Conservation (phyloP, 768 basidiomycete species). For the Russula brevipes region DNA sequence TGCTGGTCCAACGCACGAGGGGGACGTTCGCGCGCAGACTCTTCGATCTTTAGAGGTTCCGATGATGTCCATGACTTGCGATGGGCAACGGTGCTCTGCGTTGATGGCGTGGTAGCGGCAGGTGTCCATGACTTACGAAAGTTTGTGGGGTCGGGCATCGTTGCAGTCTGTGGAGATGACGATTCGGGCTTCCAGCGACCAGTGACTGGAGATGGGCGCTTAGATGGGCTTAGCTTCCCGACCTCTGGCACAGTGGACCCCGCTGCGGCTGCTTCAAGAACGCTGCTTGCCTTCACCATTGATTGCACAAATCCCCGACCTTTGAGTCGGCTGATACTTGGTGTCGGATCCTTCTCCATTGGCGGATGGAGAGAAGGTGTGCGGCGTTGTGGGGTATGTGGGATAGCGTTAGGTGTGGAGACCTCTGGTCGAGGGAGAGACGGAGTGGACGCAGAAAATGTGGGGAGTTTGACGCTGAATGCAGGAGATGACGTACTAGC, state of each 20-base stretch:
- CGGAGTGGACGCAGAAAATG: constrained; percentile 25
- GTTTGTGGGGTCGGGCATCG: background rate
- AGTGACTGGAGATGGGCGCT: constrained; percentile 10
- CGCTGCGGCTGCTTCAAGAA: constrained; percentile 38
- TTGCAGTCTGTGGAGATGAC: background rate
- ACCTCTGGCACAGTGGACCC: constrained; percentile 32
- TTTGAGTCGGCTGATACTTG: constrained; percentile 75
- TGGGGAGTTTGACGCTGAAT: constrained; percentile 23
- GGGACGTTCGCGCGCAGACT: background rate
- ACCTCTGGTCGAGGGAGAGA: constrained; percentile 51
- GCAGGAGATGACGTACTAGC: constrained; percentile 31
- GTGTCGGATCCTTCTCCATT: constrained; percentile 65
- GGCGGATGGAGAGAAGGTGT: constrained; percentile 54
- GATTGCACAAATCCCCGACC: constrained; percentile 84
- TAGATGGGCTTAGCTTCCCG: constrained; percentile 7
- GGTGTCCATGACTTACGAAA: constrained; percentile 21
- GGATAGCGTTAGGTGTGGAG: constrained; percentile 44
- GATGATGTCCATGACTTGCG: constrained; percentile 20
- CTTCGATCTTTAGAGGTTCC: constrained; percentile 6
- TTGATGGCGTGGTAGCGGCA: background rate
- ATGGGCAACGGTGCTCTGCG: background rate
- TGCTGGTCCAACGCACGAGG: background rate
- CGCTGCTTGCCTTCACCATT: constrained; percentile 66
- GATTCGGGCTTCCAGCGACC: constrained; percentile 22
- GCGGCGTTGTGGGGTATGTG: constrained; percentile 44